These are phyloP conservation scores for Neophaeococcomyces mojaviensis DNA, from an alignment of 2,329 filamentous ascomycete species.

Conservation along the genomic window DNA sequence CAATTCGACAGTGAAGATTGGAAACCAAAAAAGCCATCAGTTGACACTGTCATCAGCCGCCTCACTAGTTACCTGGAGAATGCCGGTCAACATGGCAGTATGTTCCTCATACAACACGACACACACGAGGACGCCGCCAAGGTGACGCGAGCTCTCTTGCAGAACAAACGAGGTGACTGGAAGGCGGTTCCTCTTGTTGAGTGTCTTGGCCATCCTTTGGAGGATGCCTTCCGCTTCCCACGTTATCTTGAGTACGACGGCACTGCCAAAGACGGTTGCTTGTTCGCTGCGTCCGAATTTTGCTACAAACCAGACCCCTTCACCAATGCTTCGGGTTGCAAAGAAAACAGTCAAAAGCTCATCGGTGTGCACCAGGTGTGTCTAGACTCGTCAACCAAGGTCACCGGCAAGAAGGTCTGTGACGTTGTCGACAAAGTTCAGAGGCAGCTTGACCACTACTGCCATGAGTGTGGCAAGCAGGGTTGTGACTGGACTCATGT, in stretches of 20 bases:
- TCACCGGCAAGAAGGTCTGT: too few species aligned
- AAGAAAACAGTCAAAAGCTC: not conserved
- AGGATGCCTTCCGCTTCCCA: conserved; percentile 33
- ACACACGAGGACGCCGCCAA: not conserved
- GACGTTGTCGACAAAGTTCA: too few species aligned
- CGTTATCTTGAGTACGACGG: not conserved
- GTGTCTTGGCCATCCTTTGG: conserved; percentile 32
- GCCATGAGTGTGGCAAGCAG: too few species aligned
- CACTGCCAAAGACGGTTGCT: not conserved
- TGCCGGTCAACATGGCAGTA: conserved; percentile 24
- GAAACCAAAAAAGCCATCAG: conserved; percentile 31
- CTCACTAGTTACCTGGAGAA: conserved; percentile 30
- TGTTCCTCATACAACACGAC: conserved; percentile 37
- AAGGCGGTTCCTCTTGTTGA: conserved; percentile 36
- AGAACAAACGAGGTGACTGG: not conserved
- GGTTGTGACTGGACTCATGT: too few species aligned
- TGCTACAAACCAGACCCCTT: not conserved
- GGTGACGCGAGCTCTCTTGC: not conserved
- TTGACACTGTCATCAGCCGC: conserved; percentile 34
- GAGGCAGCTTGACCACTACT: too few species aligned
- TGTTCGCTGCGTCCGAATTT: not conserved
- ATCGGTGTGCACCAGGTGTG: too few species aligned
- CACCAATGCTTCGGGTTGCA: not conserved
- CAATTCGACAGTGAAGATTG: conserved; percentile 44
- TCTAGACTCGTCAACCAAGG: too few species aligned